Evolutionary conservation across 352 stramenopile species (phyloP), one percentile per base, ranked within the genome.

Genomic region (Phytopythium sindhum): DNA sequence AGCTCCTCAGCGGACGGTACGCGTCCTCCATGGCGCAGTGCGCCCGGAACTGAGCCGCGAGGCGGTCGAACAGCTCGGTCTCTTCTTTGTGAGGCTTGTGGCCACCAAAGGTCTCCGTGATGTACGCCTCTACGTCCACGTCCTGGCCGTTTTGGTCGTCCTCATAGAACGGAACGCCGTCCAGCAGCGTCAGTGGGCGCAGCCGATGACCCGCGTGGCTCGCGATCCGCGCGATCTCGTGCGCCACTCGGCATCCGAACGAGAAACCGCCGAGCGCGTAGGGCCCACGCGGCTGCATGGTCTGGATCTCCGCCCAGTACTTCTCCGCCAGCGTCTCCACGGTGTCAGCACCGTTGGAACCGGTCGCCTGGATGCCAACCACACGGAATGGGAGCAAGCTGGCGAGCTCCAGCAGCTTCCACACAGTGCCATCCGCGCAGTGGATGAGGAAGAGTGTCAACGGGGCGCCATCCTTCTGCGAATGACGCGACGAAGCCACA

Each of bases 201-300:
- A 88, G 31, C 5, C 29, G 15, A 17, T 74, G 66, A 0, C 78
- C 76, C 11, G 80, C 68, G 1, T 26, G 28, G 11, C 51, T 28
- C 0, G 67, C 75, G 21, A 84, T 56, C 4, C 69, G 51, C 11
- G 72, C 75, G 17, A 86, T 66, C 31, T 74, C 74, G 31, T 82
- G 61, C 7, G 79, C 79, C 14, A 90, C 70, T 12, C 81, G 79
- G 51, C 79, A 84, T 6, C 81, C 81, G 67, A 89, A 90, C 2
- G 81, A 90, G 53, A 81, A 90, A 10, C 79, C 81, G 7, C 77
- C 79, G 11, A 90, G 64, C 33, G 63, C 63, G 48, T 80, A 86
- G 42, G 74, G 77, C 21, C 79, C 76, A 9, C 42, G 6, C 4
- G 37, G 33, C 56, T 88, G 79, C 23, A 73, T 60, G 5, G 60